Evolutionary conservation across 345 rosid species (phyloP), one percentile per base, ranked within the genome.

Genomic region (Ceriops decandra): DNA sequence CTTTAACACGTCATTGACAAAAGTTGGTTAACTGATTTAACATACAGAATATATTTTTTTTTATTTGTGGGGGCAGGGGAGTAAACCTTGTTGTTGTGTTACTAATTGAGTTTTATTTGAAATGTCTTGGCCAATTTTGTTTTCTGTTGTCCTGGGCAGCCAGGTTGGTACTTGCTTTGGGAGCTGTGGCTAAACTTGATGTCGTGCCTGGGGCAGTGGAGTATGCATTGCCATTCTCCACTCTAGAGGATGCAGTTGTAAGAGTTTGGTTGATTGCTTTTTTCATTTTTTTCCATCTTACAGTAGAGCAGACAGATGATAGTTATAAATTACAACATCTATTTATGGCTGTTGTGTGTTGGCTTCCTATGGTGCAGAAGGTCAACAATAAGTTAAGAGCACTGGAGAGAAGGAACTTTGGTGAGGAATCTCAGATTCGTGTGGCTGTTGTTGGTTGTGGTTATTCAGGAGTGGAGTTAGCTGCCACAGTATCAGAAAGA

Each of bases 131-230:
- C 58, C 65, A 71, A 77, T 77, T 63, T 57, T 59, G 49, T 38
- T 31, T 68, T 74, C 67, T 72, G 72, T 87, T 76, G 58, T 83
- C 70, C 63, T 83, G 95, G 95, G 81, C 95, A 91, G 97, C 85
- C 83, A 91, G 97, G 98, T 76, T 93, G 96, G 98, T 93, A 83
- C 96, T 93, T 88, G 92, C 97, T 84, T 82, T 93, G 83, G 98
- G 98, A 58, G 90, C 98, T 86, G 92, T 88, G 85, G 56, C 92
- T 52, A 91, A 84, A 70, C 91, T 91, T 64, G 96, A 91, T 78
- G 71, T 81, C 79, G 84, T 88, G 63, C 96, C 97, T 0, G 98
- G 98, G 42, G 97, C 98, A 71, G 82, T 77, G 76, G 93, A 91
- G 76, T 89, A 74, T 85, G 97, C 98, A 60, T 76, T 89, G 67